A percentile compares a stretch with the other conserved stretches of the same genome.
These are phyloP conservation scores for Podila epicladia DNA, from an alignment of 192 early-diverging fungal species.

Conservation along the genomic window DNA sequence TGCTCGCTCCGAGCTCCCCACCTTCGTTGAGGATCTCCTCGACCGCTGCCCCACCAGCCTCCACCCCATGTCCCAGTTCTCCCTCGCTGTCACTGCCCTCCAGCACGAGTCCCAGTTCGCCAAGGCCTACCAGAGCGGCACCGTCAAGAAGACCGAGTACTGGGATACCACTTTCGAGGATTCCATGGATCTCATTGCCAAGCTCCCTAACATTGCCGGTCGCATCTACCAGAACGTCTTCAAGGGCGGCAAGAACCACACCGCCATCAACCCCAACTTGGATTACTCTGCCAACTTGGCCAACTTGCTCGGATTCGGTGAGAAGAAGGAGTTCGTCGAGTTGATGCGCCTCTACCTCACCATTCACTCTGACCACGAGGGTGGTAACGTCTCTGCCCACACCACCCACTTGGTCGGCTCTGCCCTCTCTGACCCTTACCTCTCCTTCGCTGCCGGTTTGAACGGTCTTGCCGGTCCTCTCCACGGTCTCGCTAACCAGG, in stretches of 20 bases:
- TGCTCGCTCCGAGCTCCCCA: constrained; percentile 90
- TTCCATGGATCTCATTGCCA: constrained; percentile 96
- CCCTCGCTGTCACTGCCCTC: constrained; percentile 95
- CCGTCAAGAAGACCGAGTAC: constrained; percentile 91
- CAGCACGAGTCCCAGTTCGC: constrained; percentile 97
- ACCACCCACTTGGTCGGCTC: constrained; percentile 72
- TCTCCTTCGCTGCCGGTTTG: constrained; percentile 95
- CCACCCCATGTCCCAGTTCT: constrained; percentile 99
- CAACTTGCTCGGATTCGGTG: constrained; percentile 88
- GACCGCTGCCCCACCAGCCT: constrained; percentile 99
- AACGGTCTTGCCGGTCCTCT: constrained; percentile 99
- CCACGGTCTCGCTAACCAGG: constrained; percentile 99
- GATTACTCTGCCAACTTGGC: constrained; percentile 97
- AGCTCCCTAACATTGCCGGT: constrained; percentile 93
- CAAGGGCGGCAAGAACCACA: constrained; percentile 95
- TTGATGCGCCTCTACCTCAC: constrained; percentile 97
- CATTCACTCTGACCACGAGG: constrained; percentile 99
- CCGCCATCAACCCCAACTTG: constrained; percentile 80
- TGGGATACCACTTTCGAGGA: constrained; percentile 96
- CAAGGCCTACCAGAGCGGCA: constrained; percentile 93
- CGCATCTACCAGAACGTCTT: constrained; percentile 98
- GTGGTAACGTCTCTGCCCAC: constrained; percentile 98
- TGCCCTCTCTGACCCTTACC: constrained; percentile 90
- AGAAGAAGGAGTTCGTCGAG: constrained; percentile 89
- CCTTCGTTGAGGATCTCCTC: constrained; percentile 96